Evolutionary conservation across 2,329 filamentous ascomycete species (phyloP).

Genomic region (Ophiostoma tasmaniense): DNA sequence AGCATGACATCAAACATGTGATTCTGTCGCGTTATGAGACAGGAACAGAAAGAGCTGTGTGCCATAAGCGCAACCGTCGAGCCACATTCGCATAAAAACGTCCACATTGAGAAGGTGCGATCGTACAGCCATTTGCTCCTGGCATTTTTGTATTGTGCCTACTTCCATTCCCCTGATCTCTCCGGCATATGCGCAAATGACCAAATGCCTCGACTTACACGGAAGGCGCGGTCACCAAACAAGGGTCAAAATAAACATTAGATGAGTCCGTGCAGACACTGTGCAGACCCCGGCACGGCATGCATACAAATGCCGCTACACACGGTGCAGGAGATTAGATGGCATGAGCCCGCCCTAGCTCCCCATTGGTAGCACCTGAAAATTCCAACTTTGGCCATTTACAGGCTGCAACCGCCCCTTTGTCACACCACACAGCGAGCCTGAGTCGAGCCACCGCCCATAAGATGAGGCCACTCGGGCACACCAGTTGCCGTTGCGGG

Average conservation of each 20-base stretch:
- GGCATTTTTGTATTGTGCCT: neutral
- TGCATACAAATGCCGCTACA: neutral
- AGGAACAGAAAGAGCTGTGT: neutral
- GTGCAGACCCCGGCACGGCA: neutral
- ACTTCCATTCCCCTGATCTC: neutral
- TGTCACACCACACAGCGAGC: neutral
- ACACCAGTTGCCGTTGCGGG: neutral
- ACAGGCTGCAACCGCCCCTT: neutral
- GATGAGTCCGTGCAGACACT: neutral
- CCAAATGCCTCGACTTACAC: neutral
- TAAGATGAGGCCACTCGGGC: neutral
- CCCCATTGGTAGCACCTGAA: neutral
- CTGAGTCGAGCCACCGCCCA: neutral
- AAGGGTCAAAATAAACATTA: neutral
- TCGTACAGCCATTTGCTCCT: neutral
- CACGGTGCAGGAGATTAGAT: conserved; percentile 11
- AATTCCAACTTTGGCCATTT: neutral
- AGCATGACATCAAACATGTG: neutral
- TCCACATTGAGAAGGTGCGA: neutral
- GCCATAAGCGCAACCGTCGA: neutral
- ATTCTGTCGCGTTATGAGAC: neutral
- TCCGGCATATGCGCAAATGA: neutral
- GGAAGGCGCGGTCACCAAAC: neutral
- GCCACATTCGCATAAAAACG: neutral
- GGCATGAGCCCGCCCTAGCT: neutral